Base-by-base conservation (phyloP, 2,329 filamentous ascomycete genomes). In the Gnomoniopsis sp. region DNA sequence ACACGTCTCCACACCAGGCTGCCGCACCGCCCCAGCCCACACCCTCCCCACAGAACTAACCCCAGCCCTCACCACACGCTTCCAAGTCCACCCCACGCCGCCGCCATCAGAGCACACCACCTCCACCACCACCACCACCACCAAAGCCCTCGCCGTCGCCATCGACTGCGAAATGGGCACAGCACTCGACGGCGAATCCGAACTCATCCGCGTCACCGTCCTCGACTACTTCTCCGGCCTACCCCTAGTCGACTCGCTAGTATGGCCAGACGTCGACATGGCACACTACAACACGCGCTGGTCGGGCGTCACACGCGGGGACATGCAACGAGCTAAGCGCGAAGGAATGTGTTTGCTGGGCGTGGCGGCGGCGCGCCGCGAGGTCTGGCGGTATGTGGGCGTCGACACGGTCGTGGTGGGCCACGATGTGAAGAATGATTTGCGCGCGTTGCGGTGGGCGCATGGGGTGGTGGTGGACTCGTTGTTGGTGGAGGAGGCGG, bases 91-190 rank as follows among this genome's bases (percentile, higher is more conserved):
- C 8, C n/a, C 17, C 41, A n/a, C 41, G 2, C 41, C 41, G 11
- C 8, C 6, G 38, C 8, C 38, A 6, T n/a, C n/a, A n/a, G n/a
- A n/a, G n/a, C n/a, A n/a, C n/a, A n/a, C n/a, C n/a, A n/a, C n/a
- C n/a, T 10, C n/a, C n/a, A 8, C n/a, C 14, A 19, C 15, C 41
- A 21, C n/a, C 41, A 3, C 41, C 41, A 19, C n/a, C 15, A 3
- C 41, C 41, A 21, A 44, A 19, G 41, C 41, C 15, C 15, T 19
- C n/a, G 41, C 41, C 41, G 41, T 44, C n/a, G 41, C 41, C 17
- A 44, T 85, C 3, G 81, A 84, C 61, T 84, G 82, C 62, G 81
- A 85, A 62, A 84, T 84, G 79, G 81, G 81, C 17, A 74, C 71
- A 0, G 70, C 77, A 1, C 63, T 64, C 10, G 69, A 69, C 6